Base-by-base conservation (phyloP, 768 basidiomycete genomes). In the Russula lepida region DNA sequence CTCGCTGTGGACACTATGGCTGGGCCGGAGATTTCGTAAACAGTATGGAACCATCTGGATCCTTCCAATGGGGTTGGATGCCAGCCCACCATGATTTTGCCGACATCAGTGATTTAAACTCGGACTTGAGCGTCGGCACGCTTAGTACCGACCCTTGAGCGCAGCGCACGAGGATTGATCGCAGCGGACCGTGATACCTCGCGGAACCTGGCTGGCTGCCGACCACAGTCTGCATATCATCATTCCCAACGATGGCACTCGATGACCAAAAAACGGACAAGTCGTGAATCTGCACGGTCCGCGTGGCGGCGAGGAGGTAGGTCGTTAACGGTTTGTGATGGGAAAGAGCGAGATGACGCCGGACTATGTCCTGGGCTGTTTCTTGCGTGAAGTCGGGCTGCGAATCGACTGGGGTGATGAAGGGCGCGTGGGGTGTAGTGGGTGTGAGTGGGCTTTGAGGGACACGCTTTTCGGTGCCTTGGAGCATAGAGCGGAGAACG, bases 11-110 rank as follows among this genome's bases (percentile, higher is more conserved):
- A 25, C 44, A 35, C 4, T 17, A 48, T 28, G 15, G 15, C 48
- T 35, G n/a, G 46, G 7, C 23, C 23, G 56, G 51, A 30, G 56
- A 46, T 21, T 25, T 49, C 17, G 57, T 44, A 32, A 63, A 63
- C 12, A 15, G 21, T 11, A 63, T 58, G 27, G 52, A 54, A n/a
- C 57, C 62, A 7, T 58, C 28, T 17, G 52, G 4, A 17, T 58
- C 57, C 39, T 49, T 63, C 62, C 56, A 58, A 27, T 63, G 56
- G 7, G 27, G 30, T 39, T 48, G 60, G 15, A 83, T 73, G 2
- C 91, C 90, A 69, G 89, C 90, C 88, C 88, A 92, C 85, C 88
- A 93, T 54, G 85, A 84, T 61, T 74, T 79, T 3, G 84, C 85
- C 15, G 68, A 69, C 61, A 89, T 63, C 66, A 80, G 70, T 27